Conservation (phyloP, 495 filamentous ascomycete genomes). For the Penicillium nucicola region DNA sequence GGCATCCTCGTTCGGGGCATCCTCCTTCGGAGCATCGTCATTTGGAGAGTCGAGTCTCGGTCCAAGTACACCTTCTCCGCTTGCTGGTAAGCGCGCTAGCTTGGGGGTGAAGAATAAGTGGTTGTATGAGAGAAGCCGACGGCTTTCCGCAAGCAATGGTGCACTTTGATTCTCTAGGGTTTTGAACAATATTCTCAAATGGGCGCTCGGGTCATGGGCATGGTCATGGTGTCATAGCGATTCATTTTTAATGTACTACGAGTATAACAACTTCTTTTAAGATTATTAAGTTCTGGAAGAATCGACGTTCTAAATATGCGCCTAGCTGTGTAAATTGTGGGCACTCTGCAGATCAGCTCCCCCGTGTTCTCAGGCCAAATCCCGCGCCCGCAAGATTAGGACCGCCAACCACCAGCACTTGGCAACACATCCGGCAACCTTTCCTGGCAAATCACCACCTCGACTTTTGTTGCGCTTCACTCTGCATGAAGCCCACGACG, state of each 20-base stretch:
- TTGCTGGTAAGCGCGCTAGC: slow-evolving; percentile 59
- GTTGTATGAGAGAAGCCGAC: slow-evolving; percentile 74
- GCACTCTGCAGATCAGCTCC: slow-evolving; percentile 1
- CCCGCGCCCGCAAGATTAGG: slow-evolving; percentile 3
- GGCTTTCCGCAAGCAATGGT: slow-evolving; percentile 43
- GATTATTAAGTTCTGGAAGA: neutral
- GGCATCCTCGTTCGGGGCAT: slow-evolving; percentile 38
- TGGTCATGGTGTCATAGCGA: slow-evolving; percentile 9
- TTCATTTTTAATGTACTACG: slow-evolving; percentile 6
- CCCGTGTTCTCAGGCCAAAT: slow-evolving; percentile 8
- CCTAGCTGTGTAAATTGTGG: neutral
- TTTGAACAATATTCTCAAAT: neutral
- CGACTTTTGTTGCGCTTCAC: neutral
- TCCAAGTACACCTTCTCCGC: slow-evolving; percentile 62
- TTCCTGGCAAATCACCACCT: neutral
- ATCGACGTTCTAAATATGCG: no score
- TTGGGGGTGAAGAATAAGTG: slow-evolving; percentile 83
- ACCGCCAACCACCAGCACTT: slow-evolving; percentile 12
- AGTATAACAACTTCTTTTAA: slow-evolving; percentile 4
- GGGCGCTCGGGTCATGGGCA: slow-evolving; percentile 4
- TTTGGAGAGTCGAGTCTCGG: slow-evolving; percentile 33
- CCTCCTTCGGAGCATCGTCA: slow-evolving; percentile 47
- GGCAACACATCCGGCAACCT: slow-evolving; percentile 3
- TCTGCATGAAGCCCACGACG: slow-evolving; percentile 27
- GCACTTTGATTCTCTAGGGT: slow-evolving; percentile 23